phyloP scores from a whole-genome alignment of 2,329 filamentous ascomycete species.

The Knoxdaviesia capensis region DNA sequence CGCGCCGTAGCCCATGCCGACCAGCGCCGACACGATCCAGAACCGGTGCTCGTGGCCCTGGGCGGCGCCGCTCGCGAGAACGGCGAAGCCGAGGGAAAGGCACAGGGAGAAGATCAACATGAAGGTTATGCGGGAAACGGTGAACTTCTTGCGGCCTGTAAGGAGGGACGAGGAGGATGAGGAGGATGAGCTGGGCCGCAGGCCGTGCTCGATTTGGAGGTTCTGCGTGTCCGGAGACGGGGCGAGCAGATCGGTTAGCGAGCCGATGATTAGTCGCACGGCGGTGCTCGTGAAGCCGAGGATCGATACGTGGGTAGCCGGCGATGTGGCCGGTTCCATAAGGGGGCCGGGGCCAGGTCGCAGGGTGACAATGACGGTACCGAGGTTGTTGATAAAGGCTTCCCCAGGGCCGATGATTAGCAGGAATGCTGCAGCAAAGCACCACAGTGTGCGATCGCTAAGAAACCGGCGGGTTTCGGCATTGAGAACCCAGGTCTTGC shows the following conservation, averaged over 20 bases:
- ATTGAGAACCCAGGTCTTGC: slow-evolving; percentile 83
- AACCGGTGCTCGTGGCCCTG: slow-evolving; percentile 63
- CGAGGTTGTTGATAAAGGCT: slow-evolving; percentile 93
- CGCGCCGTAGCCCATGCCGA: slow-evolving; percentile 85
- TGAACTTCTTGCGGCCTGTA: slow-evolving; percentile 19
- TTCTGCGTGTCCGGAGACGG: slow-evolving; percentile 41
- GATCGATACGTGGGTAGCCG: slow-evolving; percentile 81
- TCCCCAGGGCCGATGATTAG: slow-evolving; percentile 90
- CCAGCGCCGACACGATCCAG: slow-evolving; percentile 63
- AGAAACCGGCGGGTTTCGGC: slow-evolving; percentile 76
- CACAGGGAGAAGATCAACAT: slow-evolving; percentile 56
- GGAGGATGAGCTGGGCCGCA: too few relatives aligned
- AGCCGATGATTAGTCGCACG: slow-evolving; percentile 77
- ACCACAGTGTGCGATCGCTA: slow-evolving; percentile 87
- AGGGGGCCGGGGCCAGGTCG: slow-evolving; percentile 25
- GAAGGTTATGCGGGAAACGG: slow-evolving; percentile 61
- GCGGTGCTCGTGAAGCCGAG: slow-evolving; percentile 78
- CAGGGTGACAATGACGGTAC: slow-evolving; percentile 78
- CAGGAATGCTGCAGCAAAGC: slow-evolving; percentile 76
- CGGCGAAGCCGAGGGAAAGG: slow-evolving; percentile 54
- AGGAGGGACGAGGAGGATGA: slow-evolving; percentile 4
- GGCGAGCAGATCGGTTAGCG: slow-evolving; percentile 72
- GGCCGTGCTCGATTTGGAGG: slow-evolving; percentile 23
- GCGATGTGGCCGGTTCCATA: slow-evolving; percentile 26
- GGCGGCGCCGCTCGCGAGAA: slow-evolving; percentile 56